Conservation (phyloP, 257 asterid species). For the Solanum appendiculatum region DNA sequence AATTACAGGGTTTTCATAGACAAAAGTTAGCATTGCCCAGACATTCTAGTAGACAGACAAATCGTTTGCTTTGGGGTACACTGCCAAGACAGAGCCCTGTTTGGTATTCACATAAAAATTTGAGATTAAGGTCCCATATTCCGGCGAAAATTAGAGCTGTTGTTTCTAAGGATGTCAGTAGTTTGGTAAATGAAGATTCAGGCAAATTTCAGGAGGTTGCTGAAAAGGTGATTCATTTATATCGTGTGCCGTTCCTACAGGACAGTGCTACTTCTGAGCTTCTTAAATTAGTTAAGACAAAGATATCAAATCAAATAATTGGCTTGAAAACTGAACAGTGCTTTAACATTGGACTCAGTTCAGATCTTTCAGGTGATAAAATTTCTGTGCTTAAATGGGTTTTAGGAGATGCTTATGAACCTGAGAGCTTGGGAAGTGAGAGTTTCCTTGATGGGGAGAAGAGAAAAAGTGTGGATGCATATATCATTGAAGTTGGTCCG, state of each 20-base stretch:
- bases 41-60: constrained; percentile 16
- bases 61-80: constrained; percentile 46
- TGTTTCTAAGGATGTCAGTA: constrained; percentile 33
- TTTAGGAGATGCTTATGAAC: constrained; percentile 81
- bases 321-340: constrained; percentile 82
- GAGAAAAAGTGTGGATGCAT: constrained; percentile 11
- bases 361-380: constrained; percentile 43
- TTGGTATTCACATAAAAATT: constrained; percentile 8
- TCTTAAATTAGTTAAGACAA: constrained; percentile 47
- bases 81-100: constrained; percentile 10
- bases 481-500: constrained; percentile 79
- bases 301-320: constrained; percentile 45
- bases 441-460: constrained; percentile 59
- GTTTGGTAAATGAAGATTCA: constrained; percentile 14
- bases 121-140: constrained; percentile 3
- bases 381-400: constrained; percentile 68
- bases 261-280: constrained; percentile 65
- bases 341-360: constrained; percentile 62
- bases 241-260: constrained; percentile 48
- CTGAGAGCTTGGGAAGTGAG: constrained; percentile 44
- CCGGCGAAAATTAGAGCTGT: constrained; percentile 31
- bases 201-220: constrained; percentile 7
- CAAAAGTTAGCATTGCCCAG: constrained; percentile 37
- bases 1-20: constrained; percentile 39
- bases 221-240: constrained; percentile 57